Base-by-base conservation (phyloP, 805 yeast genomes). In the Grigorovia yakushimaensis region DNA sequence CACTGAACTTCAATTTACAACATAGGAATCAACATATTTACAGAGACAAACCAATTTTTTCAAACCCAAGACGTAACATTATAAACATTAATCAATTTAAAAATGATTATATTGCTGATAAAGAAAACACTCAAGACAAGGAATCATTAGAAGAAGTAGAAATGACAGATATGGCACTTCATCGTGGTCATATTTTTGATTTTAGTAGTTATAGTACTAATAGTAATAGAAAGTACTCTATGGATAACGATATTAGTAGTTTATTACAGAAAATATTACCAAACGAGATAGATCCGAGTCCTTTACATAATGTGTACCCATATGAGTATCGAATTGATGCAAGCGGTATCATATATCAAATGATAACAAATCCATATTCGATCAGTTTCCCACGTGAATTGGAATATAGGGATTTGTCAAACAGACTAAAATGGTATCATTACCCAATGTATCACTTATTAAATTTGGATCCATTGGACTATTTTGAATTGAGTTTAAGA, bases 401-500 rank as follows among this genome's bases (percentile, higher is more conserved):
- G 24, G 64, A 63, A 41, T 54, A 50, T 40, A 47, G 52, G 21
- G 63, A 61, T 42, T 41, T 54, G 39, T 40, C 44, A 11, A 38
- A 44, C 10, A 22, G 44, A 13, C 41, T 57, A 1, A 46, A 46
- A 2, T 40, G 41, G 33, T 38, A 44, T 11, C 62, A 64, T 46
- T 49, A 53, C 38, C 19, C 57, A n/a, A 24, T 57, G 22, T 54
- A 60, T 48, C 54, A 53, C 41, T 13, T 58, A 7, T 56, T 59
- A 18, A 62, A 61, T 7, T 46, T 50, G 8, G 67, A 60, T 46
- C 51, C 51, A 23, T 37, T 44, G 4, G 62, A 63, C 2, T 63
- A 48, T 44, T 63, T 58, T 47, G 46, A 54, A 36, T 42, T 63
- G n/a, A 48, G 49, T 24, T 51, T 54, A 9, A 55, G 54, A 39